Percentiles rank a stretch among this genome's conserved stretches.
These are phyloP conservation scores for Talaromyces sp. DNA, from an alignment of 2,329 filamentous ascomycete genomes.

Conservation along the genomic window DNA sequence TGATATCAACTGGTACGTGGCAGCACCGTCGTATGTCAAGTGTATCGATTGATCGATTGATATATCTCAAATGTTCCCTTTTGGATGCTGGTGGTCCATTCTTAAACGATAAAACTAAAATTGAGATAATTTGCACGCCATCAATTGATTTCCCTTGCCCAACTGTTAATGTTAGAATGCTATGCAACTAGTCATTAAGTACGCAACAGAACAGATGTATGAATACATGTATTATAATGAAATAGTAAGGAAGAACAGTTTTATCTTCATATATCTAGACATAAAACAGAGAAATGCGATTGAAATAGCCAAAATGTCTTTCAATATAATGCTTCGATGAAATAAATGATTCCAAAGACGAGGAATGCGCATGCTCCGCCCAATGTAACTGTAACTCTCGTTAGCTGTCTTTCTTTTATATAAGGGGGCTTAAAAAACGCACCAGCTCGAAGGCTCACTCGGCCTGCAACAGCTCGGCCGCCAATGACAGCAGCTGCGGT, in stretches of 20 bases:
- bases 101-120: no score
- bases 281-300: background rate
- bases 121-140: no score
- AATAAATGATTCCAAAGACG: slow-evolving; percentile 85
- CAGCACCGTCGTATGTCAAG: no score
- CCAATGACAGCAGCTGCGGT: slow-evolving; percentile 89
- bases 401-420: background rate
- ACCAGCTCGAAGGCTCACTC: slow-evolving; percentile 94
- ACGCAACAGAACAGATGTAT: background rate
- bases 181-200: background rate
- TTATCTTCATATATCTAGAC: background rate
- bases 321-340: slow-evolving; percentile 42
- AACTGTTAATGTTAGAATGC: background rate
- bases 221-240: background rate
- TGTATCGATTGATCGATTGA: no score
- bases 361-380: slow-evolving; percentile 89
- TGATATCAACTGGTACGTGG: no score
- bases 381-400: slow-evolving; percentile 65
- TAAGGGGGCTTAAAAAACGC: slow-evolving; percentile 38
- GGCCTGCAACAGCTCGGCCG: slow-evolving; percentile 84
- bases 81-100: no score
- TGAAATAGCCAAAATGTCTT: background rate
- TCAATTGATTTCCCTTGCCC: background rate
- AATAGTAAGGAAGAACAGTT: background rate
- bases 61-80: no score